phyloP scores from a whole-genome alignment of 2,329 filamentous ascomycete species.

The Paecilomyces variotii region DNA sequence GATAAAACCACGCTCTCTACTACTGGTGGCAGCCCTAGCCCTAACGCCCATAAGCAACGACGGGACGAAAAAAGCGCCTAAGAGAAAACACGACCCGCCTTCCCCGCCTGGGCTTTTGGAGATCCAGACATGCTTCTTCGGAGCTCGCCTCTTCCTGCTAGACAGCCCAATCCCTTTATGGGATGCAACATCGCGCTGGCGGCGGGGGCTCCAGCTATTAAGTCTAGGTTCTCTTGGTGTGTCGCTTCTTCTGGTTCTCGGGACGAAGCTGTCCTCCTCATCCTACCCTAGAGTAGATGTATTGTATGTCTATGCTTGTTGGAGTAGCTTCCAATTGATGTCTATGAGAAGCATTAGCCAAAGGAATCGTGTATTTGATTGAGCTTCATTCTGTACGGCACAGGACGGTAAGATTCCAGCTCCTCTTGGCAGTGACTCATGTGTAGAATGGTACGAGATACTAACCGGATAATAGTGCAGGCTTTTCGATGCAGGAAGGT shows the following conservation, averaged over 20 bases:
- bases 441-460: background rate
- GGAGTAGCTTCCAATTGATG: background rate
- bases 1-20: background rate
- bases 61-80: background rate
- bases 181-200: background rate
- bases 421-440: background rate
- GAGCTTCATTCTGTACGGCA: background rate
- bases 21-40: background rate
- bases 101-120: background rate
- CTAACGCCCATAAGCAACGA: background rate
- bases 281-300: background rate
- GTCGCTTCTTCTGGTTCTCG: background rate
- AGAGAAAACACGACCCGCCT: background rate
- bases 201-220: background rate
- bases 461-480: background rate
- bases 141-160: background rate
- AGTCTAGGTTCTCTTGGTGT: too few relatives aligned
- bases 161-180: background rate
- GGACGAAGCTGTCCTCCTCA: background rate
- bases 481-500: background rate
- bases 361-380: background rate
- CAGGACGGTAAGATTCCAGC: background rate
- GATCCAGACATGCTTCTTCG: background rate
- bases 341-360: background rate
- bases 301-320: background rate